Evolutionary conservation across 2,329 filamentous ascomycete species (phyloP).

Genomic region (Colletotrichum plurivorum): DNA sequence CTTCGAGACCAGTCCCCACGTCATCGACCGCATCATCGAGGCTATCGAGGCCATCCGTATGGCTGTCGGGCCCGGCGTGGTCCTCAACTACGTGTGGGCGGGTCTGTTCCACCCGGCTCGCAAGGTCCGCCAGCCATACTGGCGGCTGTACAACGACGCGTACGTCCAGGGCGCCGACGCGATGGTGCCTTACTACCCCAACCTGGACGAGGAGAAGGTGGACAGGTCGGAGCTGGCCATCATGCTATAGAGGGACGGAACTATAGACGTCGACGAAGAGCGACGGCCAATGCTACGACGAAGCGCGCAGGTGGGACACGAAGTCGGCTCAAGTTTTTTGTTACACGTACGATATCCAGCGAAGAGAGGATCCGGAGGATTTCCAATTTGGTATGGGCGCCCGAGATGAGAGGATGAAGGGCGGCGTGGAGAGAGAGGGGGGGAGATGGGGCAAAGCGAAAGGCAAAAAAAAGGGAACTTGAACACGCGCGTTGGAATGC

Average conservation of each 20-base stretch:
- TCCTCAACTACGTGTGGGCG: conserved; percentile 99
- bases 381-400: conserved; percentile 11
- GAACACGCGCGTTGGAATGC: conserved; percentile 5
- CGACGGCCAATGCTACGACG: background rate
- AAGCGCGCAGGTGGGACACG: background rate
- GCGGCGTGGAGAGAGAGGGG: conserved; percentile 1
- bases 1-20: conserved; percentile 97
- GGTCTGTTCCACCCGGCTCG: conserved; percentile 96
- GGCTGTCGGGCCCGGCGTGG: conserved; percentile 90
- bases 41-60: conserved; percentile 96
- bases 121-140: conserved; percentile 95
- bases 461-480: conserved; percentile 8
- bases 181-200: conserved; percentile 97
- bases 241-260: conserved; percentile 71
- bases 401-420: conserved; percentile 19
- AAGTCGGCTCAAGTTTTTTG: conserved; percentile 8
- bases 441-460: background rate
- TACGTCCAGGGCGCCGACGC: conserved; percentile 95
- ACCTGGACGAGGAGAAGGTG: conserved; percentile 83
- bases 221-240: conserved; percentile 87
- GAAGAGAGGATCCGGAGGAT: conserved; percentile 4
- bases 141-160: conserved; percentile 96
- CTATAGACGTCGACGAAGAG: background rate
- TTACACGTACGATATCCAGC: conserved; percentile 24
- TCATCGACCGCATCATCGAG: conserved; percentile 97